Evolutionary conservation across 441 rosid species (phyloP).

Genomic region (Macaranga tanarius): DNA sequence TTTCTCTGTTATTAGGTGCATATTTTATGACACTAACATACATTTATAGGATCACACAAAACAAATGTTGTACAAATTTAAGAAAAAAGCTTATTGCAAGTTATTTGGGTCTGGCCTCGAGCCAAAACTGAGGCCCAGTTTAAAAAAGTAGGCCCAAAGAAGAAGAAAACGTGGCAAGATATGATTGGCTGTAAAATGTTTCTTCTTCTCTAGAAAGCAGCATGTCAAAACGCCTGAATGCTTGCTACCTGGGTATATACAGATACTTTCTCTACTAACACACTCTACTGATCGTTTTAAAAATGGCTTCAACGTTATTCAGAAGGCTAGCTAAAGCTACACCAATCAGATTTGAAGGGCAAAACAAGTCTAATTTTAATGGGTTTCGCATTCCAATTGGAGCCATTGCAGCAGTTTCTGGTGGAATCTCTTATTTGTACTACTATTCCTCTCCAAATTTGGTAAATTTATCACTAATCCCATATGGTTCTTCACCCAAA

Average conservation of each 20-base stretch:
- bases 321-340: conserved; percentile 59
- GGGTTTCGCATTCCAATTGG: conserved; percentile 57
- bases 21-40: too few relatives aligned
- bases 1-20: too few relatives aligned
- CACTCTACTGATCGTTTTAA: not conserved
- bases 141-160: not conserved
- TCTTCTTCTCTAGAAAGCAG: not conserved
- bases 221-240: not conserved
- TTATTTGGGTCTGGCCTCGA: too few relatives aligned
- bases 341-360: conserved; percentile 49
- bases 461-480: conserved; percentile 38
- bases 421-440: conserved; percentile 74
- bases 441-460: conserved; percentile 52
- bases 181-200: not conserved
- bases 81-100: too few relatives aligned
- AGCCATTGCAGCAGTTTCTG: conserved; percentile 79
- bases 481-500: conserved; percentile 13
- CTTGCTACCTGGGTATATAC: not conserved
- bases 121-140: not conserved
- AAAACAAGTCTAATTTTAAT: conserved; percentile 36
- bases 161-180: not conserved
- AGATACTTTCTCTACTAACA: not conserved
- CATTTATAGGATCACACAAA: too few relatives aligned
- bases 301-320: conserved; percentile 74
- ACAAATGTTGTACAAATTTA: too few relatives aligned